Base-by-base conservation (phyloP, 2,329 filamentous ascomycete genomes). In the Claviceps sp. region DNA sequence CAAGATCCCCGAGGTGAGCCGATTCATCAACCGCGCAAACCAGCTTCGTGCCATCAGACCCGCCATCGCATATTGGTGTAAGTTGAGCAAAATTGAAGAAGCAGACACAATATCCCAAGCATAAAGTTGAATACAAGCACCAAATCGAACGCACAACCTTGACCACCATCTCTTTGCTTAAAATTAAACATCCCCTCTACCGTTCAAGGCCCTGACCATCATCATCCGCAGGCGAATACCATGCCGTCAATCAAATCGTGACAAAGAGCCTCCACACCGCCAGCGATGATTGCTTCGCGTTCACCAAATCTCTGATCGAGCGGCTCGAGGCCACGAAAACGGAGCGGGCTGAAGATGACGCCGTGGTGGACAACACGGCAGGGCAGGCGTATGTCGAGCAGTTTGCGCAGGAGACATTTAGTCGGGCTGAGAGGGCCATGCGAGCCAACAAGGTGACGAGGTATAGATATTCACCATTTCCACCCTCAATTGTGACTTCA, bases 31-130 rank as follows among this genome's bases (percentile, higher is more conserved):
- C 51, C 82, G 91, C 62, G 91, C 89, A 38, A 78, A 81, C 39
- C 91, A 98, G 72, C 79, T 98, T 48, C 86, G 91, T 65, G 78
- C 78, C 54, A 80, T 83, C 63, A 93, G 91, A 68, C 93, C 93
- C 8, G 87, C 93, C 54, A 79, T 97, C 59, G 78, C 90, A 56
- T 98, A 97, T 68, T 97, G 91, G 89, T 93, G 91, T 95, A 77
- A 64, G 85, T 77, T 22, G 10, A 50, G 37, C 51, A 34, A 22
- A 38, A 8, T 3, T 14, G 3, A 34, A 22, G 45, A 50, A 5
- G 40, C 30, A 40, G 5, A 4, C 5, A 22, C 4, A n/a, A 50
- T 47, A 4, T 8, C 24, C 5, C 5, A 13, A 40, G 10, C n/a
- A 22, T 16, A 39, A 22, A 6, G 17, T 6, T 2, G 8, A 40